Base-by-base conservation (phyloP, 768 basidiomycete genomes). In the Naganishia onofrii region DNA sequence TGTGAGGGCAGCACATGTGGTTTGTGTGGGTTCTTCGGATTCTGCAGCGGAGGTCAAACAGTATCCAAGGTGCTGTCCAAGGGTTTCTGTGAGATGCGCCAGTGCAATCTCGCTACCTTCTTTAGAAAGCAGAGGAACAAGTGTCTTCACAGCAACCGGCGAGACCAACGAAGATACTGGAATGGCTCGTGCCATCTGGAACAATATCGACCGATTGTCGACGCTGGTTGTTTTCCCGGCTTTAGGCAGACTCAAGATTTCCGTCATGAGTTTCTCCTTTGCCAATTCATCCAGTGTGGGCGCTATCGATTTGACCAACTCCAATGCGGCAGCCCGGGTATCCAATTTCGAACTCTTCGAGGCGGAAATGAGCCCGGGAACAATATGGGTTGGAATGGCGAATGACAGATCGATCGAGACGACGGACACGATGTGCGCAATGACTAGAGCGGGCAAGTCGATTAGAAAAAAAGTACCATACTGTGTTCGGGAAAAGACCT, bases 171-270 rank as follows among this genome's bases (percentile, higher is more conserved):
- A 73, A 5, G 85, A 86, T 2, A 88, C 84, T 0, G 82, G 80
- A 0, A 93, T 71, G 63, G 76, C 76, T 1, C 84, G 81, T 1
- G 93, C 84, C 88, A 98, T 92, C 0, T 86, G 84, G 81, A 92
- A 94, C 10, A 98, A 83, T 0, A 89, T 84, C 5, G 88, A 79
- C 21, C 94, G 88, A 78, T 98, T 93, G 68, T 95, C 95, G 1
- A 90, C 85, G 1, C 92, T 92, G 0, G 88, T 82, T 0, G 93
- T 91, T 83, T 96, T 99, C 26, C 92, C 90, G 0, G 88, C 80
- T 74, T 89, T 88, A 1, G 92, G 90, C 0, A 92, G 84, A n/a
- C 83, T 82, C 12, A 93, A 82, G 5, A 93, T 79, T 72, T 95
- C 92, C 1, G 88, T 84, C 13, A 87, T 84, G 0, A 83, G 71